A percentile compares a stretch with the other conserved stretches of the same genome.
phyloP scores from a whole-genome alignment of 495 filamentous ascomycete species.

The Penicillium atrosanguineum region DNA sequence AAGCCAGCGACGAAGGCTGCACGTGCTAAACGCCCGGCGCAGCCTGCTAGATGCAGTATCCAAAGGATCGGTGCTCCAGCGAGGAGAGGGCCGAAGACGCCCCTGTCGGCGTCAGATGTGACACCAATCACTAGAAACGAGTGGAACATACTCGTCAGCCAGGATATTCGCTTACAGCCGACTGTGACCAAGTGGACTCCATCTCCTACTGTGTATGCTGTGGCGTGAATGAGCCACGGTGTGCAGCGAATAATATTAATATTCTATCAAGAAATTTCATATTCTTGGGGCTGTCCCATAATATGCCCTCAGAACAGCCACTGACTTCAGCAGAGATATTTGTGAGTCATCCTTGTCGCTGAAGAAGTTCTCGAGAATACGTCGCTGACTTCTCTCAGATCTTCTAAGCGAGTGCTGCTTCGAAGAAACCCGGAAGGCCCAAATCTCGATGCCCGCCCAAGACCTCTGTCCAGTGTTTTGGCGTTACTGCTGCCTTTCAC shows the following conservation, averaged over 20 bases:
- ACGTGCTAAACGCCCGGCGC: neutral
- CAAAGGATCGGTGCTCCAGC: constrained; percentile 3
- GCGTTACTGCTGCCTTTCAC: no score
- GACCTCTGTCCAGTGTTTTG: no score
- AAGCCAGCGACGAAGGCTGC: neutral
- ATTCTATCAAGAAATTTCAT: neutral
- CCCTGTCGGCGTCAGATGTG: constrained; percentile 44
- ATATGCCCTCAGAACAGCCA: no score
- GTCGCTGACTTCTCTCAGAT: no score
- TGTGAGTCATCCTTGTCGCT: no score
- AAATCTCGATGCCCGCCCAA: no score
- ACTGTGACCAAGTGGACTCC: constrained; percentile 46
- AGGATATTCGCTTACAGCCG: constrained; percentile 33
- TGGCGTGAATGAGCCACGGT: constrained; percentile 24
- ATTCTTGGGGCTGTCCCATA: neutral
- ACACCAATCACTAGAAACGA: constrained; percentile 48
- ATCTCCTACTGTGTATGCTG: constrained; percentile 36
- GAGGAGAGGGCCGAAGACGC: constrained; percentile 43
- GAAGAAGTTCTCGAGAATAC: no score
- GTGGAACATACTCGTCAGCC: constrained; percentile 43
- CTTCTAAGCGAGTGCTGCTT: no score
- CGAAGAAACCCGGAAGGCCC: no score
- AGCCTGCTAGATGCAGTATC: neutral
- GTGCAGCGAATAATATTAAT: neutral
- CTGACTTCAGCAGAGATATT: no score